Evolutionary conservation across 805 yeast genomes (phyloP), one percentile per base, ranked within the genome.

Genomic region (Starmera caribaea): DNA sequence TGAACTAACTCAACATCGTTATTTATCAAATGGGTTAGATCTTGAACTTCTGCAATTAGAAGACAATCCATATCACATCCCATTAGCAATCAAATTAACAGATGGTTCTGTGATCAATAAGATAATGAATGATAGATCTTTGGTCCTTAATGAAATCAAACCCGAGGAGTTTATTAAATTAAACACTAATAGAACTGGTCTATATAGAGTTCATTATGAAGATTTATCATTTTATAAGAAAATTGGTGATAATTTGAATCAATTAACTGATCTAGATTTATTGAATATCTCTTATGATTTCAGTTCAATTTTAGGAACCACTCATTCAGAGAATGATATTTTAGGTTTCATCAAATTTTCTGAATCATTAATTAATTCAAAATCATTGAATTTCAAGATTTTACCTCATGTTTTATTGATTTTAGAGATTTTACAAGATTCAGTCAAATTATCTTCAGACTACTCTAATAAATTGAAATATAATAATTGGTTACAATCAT

Each of bases 11-110:
- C 76, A 71, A 47, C 62, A 65, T 42, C 55, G 70, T 43, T 65
- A 47, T 38, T 21, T 54, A n/a, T 41, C 51, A 12, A 45, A 48
- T 12, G 28, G 21, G 2, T 45, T 49, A 11, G 43, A 58, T n/a
- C 48, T 45, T 3, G 51, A 49, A 6, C 47, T 50, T 24, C 51
- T 55, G n/a, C 49, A 61, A 12, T 47, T 67, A 30, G 85, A 78
- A 52, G 78, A 79, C 48, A 59, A 65, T 32, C 80, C 81, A 4
- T 81, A 64, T 51, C 81, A 78, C 45, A 61, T 81, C 35, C 89
- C 90, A 4, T 54, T 83, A 35, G 56, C 67, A 3, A 54, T 75
- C 30, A 68, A 60, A 36, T 47, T 62, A 2, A 39, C 35, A 17
- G 64, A 56, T 55, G 71, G 60, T 3, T 53, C 62, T 16, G 44